Evolutionary conservation across 148 eudicot species (phyloP).

Genomic region (Oxyria digyna): DNA sequence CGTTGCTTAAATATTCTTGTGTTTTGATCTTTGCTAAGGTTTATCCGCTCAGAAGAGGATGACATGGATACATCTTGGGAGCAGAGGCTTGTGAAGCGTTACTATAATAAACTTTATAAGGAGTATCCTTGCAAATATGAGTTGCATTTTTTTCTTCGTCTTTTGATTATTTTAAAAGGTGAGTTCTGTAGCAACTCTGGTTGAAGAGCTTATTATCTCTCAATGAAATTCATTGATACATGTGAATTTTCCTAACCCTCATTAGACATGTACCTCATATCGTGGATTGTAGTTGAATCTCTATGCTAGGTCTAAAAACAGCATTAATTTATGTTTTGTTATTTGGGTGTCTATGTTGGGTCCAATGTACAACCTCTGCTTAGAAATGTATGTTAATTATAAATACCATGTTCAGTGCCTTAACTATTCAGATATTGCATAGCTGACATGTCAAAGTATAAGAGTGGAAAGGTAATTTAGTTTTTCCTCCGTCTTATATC

Average conservation of each 20-base stretch:
- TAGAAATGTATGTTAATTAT: background rate
- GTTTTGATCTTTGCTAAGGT: constrained; percentile 20
- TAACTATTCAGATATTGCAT: constrained; percentile 73
- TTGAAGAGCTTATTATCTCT: background rate
- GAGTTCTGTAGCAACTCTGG: background rate
- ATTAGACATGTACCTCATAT: background rate
- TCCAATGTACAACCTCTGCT: background rate
- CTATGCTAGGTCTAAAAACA: background rate
- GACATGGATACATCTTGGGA: constrained; percentile 85
- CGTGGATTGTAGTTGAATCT: background rate
- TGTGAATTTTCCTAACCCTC: background rate
- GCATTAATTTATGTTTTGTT: background rate
- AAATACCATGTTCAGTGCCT: constrained; percentile 17
- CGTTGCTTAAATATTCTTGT: background rate
- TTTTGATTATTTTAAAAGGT: background rate
- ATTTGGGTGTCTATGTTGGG: too few relatives aligned
- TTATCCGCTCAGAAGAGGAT: constrained; percentile 93
- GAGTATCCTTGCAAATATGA: constrained; percentile 67
- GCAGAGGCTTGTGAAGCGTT: constrained; percentile 88
- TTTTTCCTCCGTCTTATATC: background rate
- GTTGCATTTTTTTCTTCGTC: background rate
- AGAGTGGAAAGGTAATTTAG: constrained; percentile 71
- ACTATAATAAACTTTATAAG: constrained; percentile 89
- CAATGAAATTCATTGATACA: background rate
- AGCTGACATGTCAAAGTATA: constrained; percentile 90